Evolutionary conservation across 2,329 filamentous ascomycete species (phyloP).

Genomic region (Metarhizium sp.): DNA sequence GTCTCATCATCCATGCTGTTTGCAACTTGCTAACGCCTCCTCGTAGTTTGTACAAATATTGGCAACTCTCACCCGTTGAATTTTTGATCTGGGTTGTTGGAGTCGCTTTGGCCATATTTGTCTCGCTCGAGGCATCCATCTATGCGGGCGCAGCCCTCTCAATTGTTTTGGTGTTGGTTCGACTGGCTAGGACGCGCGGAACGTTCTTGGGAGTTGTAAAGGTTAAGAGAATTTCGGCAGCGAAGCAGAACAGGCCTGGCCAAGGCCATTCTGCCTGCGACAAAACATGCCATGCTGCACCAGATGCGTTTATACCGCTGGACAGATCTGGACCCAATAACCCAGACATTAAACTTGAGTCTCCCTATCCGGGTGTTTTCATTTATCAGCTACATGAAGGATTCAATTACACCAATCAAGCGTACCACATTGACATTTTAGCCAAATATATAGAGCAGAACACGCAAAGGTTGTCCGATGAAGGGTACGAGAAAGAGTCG

Average conservation of each 20-base stretch:
- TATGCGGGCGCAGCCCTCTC: constrained; percentile 38
- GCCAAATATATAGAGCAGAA: constrained; percentile 28
- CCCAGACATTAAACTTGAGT: constrained; percentile 29
- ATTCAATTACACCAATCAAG: constrained; percentile 43
- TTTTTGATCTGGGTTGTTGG: constrained; percentile 67
- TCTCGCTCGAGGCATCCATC: constrained; percentile 39
- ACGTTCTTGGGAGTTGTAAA: constrained; percentile 33
- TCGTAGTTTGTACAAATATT: constrained; percentile 67
- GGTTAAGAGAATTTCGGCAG: constrained; percentile 9
- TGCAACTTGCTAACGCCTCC: constrained; percentile 67
- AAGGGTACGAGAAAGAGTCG: constrained; percentile 24
- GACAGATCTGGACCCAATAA: constrained; percentile 34
- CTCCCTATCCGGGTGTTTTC: constrained; percentile 39
- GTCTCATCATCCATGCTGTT: constrained; percentile 77
- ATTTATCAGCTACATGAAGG: constrained; percentile 43
- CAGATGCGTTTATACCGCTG: constrained; percentile 32
- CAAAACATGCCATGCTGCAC: constrained; percentile 3
- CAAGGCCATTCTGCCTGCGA: background rate
- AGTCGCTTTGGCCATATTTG: constrained; percentile 48
- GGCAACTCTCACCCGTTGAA: constrained; percentile 66
- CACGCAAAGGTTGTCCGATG: constrained; percentile 29
- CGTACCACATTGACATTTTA: constrained; percentile 35
- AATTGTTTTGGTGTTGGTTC: constrained; percentile 31
- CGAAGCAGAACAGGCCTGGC: background rate
- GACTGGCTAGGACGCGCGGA: constrained; percentile 36